Base-by-base conservation (phyloP, 805 yeast genomes). In the Metschnikowia borealis region DNA sequence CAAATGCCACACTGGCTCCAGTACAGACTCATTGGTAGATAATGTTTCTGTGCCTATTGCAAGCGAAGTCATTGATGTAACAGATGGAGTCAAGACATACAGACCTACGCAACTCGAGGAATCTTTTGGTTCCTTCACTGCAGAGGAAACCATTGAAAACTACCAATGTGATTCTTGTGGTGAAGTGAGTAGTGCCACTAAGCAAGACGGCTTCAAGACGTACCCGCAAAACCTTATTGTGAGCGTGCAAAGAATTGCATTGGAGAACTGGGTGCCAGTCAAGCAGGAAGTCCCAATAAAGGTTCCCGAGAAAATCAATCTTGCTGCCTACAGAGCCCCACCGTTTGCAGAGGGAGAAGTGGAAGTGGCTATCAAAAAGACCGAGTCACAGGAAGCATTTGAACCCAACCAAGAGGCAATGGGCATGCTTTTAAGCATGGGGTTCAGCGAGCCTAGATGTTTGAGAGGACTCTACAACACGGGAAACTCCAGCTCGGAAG, bases 261-360 rank as follows among this genome's bases (percentile, higher is more conserved):
- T 95, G 35, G 87, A 84, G 40, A 89, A 89, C 61, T 94, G 97
- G 98, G 86, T 83, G 1, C 97, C 98, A 0, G 74, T 81, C 0
- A 94, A 94, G 64, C 75, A 87, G 0, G 85, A 83, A 53, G 87
- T 85, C 5, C 95, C 95, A 2, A 75, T 92, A 13, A 66, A 46
- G 55, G 81, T 62, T 70, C 85, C 62, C 69, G 75, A 49, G 62
- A 26, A 33, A 2, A 58, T 86, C 39, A 74, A 78, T 52, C 53
- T 92, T 1, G 65, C 73, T 2, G 53, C 58, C 1, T 79, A 69
- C 51, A 51, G 62, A 18, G 66, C 83, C 0, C 63, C 67, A 1
- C 83, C 79, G 1, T 66, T 74, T 33, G 69, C 69, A 23, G 62
- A 62, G 0, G 73, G 58, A 3, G 54, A 56, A 5, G 31, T 21